phyloP scores from a whole-genome alignment of 306 rosid species.

The Corylus heterophylla region DNA sequence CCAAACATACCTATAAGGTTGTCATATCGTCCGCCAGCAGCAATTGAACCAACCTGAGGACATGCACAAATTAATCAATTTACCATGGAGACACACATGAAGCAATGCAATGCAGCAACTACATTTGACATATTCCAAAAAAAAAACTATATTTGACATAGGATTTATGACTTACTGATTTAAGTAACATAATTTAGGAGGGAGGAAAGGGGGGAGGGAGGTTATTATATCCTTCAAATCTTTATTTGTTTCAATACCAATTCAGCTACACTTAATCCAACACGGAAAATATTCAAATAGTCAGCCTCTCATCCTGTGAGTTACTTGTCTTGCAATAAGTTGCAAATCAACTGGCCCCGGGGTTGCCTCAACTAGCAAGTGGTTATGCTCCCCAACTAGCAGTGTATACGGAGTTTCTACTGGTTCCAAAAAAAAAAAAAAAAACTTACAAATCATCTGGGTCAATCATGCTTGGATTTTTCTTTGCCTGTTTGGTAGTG shows the following conservation, averaged over 20 bases:
- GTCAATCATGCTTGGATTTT: no score
- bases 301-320: background rate
- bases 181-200: background rate
- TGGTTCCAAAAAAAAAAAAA: no score
- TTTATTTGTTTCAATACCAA: background rate
- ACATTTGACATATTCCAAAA: background rate
- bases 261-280: background rate
- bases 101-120: background rate
- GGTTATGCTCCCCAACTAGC: no score
- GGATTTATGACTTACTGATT: background rate
- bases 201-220: background rate
- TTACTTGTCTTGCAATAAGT: no score
- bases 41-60: constrained; percentile 88
- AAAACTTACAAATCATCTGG: no score
- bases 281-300: background rate
- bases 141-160: background rate
- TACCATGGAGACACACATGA: background rate
- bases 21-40: constrained; percentile 93
- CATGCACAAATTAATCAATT: background rate
- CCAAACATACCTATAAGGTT: constrained; percentile 92
- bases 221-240: background rate
- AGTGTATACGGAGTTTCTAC: no score
- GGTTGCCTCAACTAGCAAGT: no score
- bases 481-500: no score
- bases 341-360: no score